Base-by-base conservation (phyloP, 2,329 filamentous ascomycete species). In the Aspergillus sp. region DNA sequence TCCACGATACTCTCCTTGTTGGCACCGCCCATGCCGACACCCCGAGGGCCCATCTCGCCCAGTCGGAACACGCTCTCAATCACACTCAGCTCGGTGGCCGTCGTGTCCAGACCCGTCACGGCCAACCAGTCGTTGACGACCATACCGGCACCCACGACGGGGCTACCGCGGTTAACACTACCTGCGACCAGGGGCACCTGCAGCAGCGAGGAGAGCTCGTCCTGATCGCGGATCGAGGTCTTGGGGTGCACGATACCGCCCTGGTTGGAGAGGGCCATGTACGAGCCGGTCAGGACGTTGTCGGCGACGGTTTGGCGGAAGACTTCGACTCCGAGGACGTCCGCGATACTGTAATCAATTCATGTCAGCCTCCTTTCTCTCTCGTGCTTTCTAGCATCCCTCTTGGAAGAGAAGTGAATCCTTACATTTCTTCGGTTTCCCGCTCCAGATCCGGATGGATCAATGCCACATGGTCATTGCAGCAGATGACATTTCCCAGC, bases 1-100 rank as follows among this genome's bases (percentile, higher is more conserved):
- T 99, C 95, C 63, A 99, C 95, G 87, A 99, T 96, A 66, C 92
- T 95, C 77, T 98, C 94, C 86, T 97, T 98, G 82, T 97, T 88
- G 68, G 69, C 66, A 60, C 66, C 70, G 22, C 67, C 70, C 54
- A 65, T 60, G 0, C 81, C 87, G 54, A 92, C 89, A 6, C 86
- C 91, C 67, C 87, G 84, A 56, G 71, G 69, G 3, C 80, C 81
- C 69, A 91, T 92, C 82, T 98, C 94, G 64, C 93, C 93, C 51
- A 99, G 83, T 71, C 92, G 87, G 84, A 99, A 99, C 65, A 99
- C 93, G 70, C 89, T 93, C 84, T 99, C 95, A 58, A 99, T 86
- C 60, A 99, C 95, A 73, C 92, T 96, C 71, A 99, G 82, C 81
- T 99, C 95, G 1, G 95, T 98, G n/a, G 94, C 93, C 20, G 93